Percentiles rank a stretch among this genome's conserved stretches.
Evolutionary conservation across 176 grass and related monocot genomes (phyloP).

Genomic region (Microstegium vimineum): DNA sequence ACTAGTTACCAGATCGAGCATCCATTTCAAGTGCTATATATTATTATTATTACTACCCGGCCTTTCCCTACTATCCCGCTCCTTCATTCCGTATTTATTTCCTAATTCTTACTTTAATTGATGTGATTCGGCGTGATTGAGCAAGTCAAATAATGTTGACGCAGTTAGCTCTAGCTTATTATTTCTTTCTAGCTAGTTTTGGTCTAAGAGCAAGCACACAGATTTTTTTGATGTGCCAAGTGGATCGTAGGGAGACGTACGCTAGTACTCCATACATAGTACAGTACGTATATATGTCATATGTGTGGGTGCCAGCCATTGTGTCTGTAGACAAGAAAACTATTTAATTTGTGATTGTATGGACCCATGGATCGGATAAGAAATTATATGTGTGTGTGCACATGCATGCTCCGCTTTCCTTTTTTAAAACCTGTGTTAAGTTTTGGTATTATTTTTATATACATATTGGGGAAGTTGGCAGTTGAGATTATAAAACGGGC

Average conservation of each 20-base stretch:
- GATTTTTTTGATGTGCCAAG: not conserved
- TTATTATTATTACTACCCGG: not conserved
- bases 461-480: conserved; percentile 10
- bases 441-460: conserved; percentile 13
- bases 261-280: too few relatives aligned
- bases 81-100: conserved; percentile 1
- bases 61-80: not conserved
- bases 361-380: conserved; percentile 9
- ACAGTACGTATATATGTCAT: not conserved
- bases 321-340: conserved; percentile 2
- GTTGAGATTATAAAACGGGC: conserved; percentile 19
- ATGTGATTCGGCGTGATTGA: conserved; percentile 2
- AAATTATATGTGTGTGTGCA: not conserved
- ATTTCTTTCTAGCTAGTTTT: too few relatives aligned
- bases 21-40: not conserved
- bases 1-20: conserved; percentile 8
- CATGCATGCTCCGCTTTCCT: conserved; percentile 9
- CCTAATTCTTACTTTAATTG: not conserved
- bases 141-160: conserved; percentile 10
- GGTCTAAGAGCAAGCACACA: conserved; percentile 21
- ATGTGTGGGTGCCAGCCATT: not conserved
- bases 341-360: conserved; percentile 10
- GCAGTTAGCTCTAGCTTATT: not conserved
- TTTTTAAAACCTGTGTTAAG: not conserved
- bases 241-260: not conserved